Percentiles rank a stretch among this genome's conserved stretches.
Conservation (phyloP, 176 grass and related monocot species). For the Raddia guianensis region DNA sequence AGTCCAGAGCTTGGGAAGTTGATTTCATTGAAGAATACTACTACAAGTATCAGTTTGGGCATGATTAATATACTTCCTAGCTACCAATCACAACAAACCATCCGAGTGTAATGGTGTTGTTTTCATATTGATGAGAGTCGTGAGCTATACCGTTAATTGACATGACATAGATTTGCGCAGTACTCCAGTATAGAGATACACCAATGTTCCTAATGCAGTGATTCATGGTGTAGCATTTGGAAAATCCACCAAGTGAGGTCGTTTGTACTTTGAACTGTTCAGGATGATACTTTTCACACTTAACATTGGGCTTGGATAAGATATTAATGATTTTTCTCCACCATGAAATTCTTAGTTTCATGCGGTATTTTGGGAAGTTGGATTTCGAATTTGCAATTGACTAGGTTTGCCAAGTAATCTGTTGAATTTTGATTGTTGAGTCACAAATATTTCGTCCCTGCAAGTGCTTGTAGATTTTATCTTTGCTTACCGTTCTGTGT, state of each 20-base stretch:
- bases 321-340: neutral
- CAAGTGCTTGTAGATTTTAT: neutral
- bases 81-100: neutral
- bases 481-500: slow-evolving; percentile 3
- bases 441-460: slow-evolving; percentile 18
- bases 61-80: neutral
- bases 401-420: neutral
- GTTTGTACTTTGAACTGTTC: slow-evolving; percentile 7
- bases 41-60: slow-evolving; percentile 23
- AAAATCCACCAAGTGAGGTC: neutral
- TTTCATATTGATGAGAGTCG: neutral
- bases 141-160: neutral
- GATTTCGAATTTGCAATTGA: slow-evolving; percentile 18
- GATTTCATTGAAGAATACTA: slow-evolving; percentile 8
- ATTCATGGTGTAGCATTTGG: neutral
- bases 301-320: neutral
- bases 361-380: neutral
- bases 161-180: neutral
- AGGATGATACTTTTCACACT: neutral
- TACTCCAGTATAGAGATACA: neutral
- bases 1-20: slow-evolving; percentile 17
- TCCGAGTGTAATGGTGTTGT: neutral
- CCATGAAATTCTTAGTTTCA: slow-evolving; percentile 4
- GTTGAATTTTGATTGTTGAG: neutral
- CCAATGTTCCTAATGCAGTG: slow-evolving; percentile 12